Evolutionary conservation across 2,329 filamentous ascomycete genomes (phyloP), one percentile per base, ranked within the genome.

Genomic region (Whalleya microplaca): DNA sequence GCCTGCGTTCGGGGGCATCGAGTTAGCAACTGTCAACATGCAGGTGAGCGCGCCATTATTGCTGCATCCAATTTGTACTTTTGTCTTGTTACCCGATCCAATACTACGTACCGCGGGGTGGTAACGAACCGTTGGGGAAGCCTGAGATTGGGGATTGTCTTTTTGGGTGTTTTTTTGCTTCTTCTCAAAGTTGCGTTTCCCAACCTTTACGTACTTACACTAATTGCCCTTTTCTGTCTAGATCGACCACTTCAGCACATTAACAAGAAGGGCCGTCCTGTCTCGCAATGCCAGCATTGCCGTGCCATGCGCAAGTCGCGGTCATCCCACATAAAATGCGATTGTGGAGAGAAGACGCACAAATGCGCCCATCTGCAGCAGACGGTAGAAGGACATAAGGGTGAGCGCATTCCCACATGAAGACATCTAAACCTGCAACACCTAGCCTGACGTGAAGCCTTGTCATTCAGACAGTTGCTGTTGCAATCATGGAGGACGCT

Each of bases 1-100:
- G 93, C 93, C 79, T 99, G 95, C 80, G 92, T 99, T 74, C 90
- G 95, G 77, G 95, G 95, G 73, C 95, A 99, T 81, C 91, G 95
- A 74, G 95, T 99, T 73, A 98, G 93, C 88, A 96, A 95, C 75
- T 99, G 95, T 82, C 92, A 94, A 76, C 95, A 99, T 77, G 85
- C 86, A 75, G 92, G 93, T 96, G 86, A 81, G 90, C 84, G 62
- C 9, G 14, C 46, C 49, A 67, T 70, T 55, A 67, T 68, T 68
- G 42, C 45, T 47, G 50, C 55, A 54, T 61, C 48, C 45, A 61
- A 44, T 41, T 50, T 51, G 29, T 52, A 18, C 45, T 41, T 47
- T 27, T 54, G 41, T 20, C 45, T 55, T 51, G 32, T 37, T 37
- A 37, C 32, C 32, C 32, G 32, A 37, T 37, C 32, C 32, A 37